Conservation (phyloP, 2,329 filamentous ascomycete genomes). For the Xylariomycetidae sp. region DNA sequence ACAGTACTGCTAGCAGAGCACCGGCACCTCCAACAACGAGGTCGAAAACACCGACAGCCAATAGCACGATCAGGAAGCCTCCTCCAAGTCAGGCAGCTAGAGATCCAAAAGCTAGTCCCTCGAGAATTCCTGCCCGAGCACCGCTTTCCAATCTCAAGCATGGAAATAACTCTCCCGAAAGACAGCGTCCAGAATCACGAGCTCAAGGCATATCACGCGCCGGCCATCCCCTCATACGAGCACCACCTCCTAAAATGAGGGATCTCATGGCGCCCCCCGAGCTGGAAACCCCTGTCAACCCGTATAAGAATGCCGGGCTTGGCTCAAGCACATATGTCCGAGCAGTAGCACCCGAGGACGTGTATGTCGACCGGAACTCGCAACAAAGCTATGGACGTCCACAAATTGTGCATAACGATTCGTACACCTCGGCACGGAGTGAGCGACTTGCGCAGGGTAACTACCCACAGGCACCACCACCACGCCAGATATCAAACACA, state of each 20-base stretch:
- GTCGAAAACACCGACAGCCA: slow-evolving; percentile 53
- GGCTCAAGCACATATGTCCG: slow-evolving; percentile 52
- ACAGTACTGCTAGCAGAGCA: slow-evolving; percentile 33
- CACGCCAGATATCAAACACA: slow-evolving; percentile 67
- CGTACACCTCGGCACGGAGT: slow-evolving; percentile 37
- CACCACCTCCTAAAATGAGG: slow-evolving; percentile 88
- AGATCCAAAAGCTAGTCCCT: slow-evolving; percentile 49
- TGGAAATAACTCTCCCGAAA: slow-evolving; percentile 78
- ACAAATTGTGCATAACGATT: slow-evolving; percentile 25
- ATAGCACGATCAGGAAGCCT: slow-evolving; percentile 28
- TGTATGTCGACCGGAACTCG: slow-evolving; percentile 67
- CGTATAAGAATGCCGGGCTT: slow-evolving; percentile 44
- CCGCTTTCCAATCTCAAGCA: slow-evolving; percentile 66
- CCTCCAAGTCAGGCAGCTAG: slow-evolving; percentile 19
- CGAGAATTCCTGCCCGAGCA: slow-evolving; percentile 64
- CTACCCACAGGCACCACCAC: slow-evolving; percentile 39
- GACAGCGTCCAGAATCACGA: slow-evolving; percentile 45
- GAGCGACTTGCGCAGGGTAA: slow-evolving; percentile 28
- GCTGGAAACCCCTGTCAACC: slow-evolving; percentile 45
- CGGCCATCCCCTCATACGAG: slow-evolving; percentile 53
- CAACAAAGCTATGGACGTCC: slow-evolving; percentile 28
- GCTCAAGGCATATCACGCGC: slow-evolving; percentile 43
- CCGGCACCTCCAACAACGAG: slow-evolving; percentile 31
- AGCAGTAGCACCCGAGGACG: slow-evolving; percentile 70
- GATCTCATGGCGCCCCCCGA: slow-evolving; percentile 58